A percentile compares a stretch with the other conserved stretches of the same genome.
phyloP scores from a whole-genome alignment of 2,329 filamentous ascomycete species.

The Phoma sp. region DNA sequence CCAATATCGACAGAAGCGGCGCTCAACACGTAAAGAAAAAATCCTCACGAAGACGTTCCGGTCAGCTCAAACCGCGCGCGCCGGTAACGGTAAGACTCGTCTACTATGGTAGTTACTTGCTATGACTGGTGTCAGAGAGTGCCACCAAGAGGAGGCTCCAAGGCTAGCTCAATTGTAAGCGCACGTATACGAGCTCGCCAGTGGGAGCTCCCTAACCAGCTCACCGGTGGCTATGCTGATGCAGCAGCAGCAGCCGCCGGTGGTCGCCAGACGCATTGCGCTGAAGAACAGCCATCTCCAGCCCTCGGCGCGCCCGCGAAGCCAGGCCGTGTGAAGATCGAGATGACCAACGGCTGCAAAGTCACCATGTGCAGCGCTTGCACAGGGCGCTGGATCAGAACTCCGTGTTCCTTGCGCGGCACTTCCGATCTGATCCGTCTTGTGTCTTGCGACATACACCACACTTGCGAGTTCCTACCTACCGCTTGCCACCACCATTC shows the following conservation, averaged over 20 bases:
- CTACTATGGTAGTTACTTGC: background rate
- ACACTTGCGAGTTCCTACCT: background rate
- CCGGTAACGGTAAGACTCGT: background rate
- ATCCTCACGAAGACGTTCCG: background rate
- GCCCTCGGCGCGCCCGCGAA: background rate
- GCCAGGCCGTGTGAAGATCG: too few relatives aligned
- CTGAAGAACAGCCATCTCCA: background rate
- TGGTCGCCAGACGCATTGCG: background rate
- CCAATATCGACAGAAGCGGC: slow-evolving; percentile 1
- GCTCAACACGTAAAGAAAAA: background rate
- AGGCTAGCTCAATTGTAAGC: background rate
- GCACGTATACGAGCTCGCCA: background rate
- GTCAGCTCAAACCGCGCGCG: background rate
- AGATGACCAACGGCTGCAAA: too few relatives aligned
- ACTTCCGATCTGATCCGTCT: too few relatives aligned
- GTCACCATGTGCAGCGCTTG: background rate
- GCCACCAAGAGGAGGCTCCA: background rate
- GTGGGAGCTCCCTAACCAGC: background rate
- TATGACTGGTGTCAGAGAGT: background rate
- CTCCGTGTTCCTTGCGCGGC: too few relatives aligned
- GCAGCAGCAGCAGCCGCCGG: background rate
- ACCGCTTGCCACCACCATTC: background rate
- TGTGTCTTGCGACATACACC: too few relatives aligned
- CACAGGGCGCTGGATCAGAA: background rate
- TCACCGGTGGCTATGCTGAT: background rate